Evolutionary conservation across 257 asterid genomes (phyloP), one percentile per base, ranked within the genome.

Genomic region (Handroanthus guayacan): DNA sequence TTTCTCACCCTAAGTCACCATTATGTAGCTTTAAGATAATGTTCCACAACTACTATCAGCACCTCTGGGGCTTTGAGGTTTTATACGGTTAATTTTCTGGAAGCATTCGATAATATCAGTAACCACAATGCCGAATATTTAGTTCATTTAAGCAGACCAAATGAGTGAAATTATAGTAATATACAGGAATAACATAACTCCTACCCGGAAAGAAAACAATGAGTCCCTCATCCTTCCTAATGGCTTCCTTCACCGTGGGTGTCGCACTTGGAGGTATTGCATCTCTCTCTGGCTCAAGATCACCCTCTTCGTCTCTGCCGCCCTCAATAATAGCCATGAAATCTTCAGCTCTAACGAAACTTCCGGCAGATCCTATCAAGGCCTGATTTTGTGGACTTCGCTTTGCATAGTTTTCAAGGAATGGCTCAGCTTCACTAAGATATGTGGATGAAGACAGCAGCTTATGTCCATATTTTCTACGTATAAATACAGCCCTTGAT

Each of bases 131-230:
- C 61, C 48, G 56, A 73, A 11, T 60, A 34, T 13, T 37, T 3
- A 48, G 43, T 34, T 44, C 41, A 17, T 18, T 20, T 57, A 44
- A 57, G 51, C 17, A 55, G 20, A 45, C n/a, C 50, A 55, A 52
- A 54, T 6, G 64, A 41, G 51, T 41, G 54, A 64, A 56, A 41
- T 56, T 9, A 44, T 1, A 16, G 47, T 14, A 55, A 34, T 25
- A 54, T 13, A 51, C 18, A 25, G 5, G 47, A 54, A 31, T 8
- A 41, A 43, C 39, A 64, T 51, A 54, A 71, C 45, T 60, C 66
- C 70, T 79, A 95, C 99, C 99, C 63, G 99, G 99, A 84, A 95
- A 95, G 86, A 95, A 95, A 78, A 95, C 92, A 57, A 95, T 85
- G 75, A 95, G 96, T 69, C 99, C 99, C 75, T 84, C 92, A 75